Evolutionary conservation across 306 rosid species (phyloP), one percentile per base, ranked within the genome.

Genomic region (Nissolia schottii): DNA sequence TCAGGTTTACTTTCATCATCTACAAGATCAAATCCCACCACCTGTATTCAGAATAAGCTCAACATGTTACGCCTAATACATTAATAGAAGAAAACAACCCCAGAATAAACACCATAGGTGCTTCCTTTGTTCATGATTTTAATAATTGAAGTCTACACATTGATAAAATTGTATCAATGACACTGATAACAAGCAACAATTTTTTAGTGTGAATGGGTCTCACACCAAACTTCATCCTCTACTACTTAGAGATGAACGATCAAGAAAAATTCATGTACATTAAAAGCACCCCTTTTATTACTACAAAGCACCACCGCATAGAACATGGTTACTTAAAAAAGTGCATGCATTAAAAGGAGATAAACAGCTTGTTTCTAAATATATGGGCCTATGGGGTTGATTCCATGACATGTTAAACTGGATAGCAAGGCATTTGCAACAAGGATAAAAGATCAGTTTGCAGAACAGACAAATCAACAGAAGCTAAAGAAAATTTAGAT

Each of bases 1-100:
- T 92, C 97, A 48, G 92, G 97, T 82, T 84, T 89, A 75, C 97
- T 89, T 76, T 92, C 97, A 76, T 92, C 97, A 49, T 92, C 94
- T 46, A 89, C 97, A 73, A 92, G 55, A 45, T 92, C 96, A 77
- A 89, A 89, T 58, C 97, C 96, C 79, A 92, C 94, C 77, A 87
- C 94, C 97, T 92, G 85, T 27, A 64, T 31, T 32, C 8, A 6
- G 49, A 56, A 81, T 61, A 24, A 51, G 65, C 68, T 73, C 46
- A 74, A 67, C 25, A 55, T 62, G 63, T 53, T 62, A 64, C 22
- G 4, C 34, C 25, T 12, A 53, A 43, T 34, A 40, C 15, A 48
- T 41, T 37, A 41, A 54, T 22, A 29, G 62, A 66, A 54, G 60
- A 19, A 53, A 14, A 15, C 45, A 58, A 37, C 38, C 58, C 49